Evolutionary conservation across 306 rosid species (phyloP), one percentile per base, ranked within the genome.

Genomic region (Luffa acutangula): DNA sequence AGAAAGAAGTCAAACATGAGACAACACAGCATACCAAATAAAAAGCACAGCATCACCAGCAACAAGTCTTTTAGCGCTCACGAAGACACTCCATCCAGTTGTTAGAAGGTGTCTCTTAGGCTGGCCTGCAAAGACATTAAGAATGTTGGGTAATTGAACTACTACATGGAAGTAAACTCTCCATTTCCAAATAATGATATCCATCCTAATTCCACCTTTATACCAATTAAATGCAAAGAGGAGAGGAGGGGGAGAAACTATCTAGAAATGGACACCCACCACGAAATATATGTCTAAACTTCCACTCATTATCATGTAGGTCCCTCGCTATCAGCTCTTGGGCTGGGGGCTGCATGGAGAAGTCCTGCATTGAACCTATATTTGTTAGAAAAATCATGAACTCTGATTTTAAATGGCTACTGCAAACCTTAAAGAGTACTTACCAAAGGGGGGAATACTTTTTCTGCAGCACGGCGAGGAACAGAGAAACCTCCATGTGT

Each of bases 391-490:
- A 80, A 31, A 67, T 31, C 9, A n/a, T 39, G 78, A 69, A 51
- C 31, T 13, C 21, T 18, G 14, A 53, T 52, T 69, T 78, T 60
- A 41, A 34, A 67, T 15, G 56, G 25, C 37, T 13, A 60, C n/a
- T 21, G 20, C 7, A 39, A 69, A 46, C 8, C 66, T 39, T 37
- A 54, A 41, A 60, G 31, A n/a, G 56, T n/a, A 12, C 74, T 79
- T 88, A 96, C 99, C 96, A 96, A 73, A 4, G 99, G 93, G 67
- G 99, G 99, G 83, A 96, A 96, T 80, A 96, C 99, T 93, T 96
- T 96, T 76, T 96, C 99, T 51, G 99, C 99, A 0, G 99, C 99
- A n/a, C 99, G 94, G 78, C 99, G 99, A 83, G 99, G 99, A 78
- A 96, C 99, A 41, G 99, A 96, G 81, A 96, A 96, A 33, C 99